Evolutionary conservation across 2,329 filamentous ascomycete genomes (phyloP).

Genomic region (Ilyonectria mors-panacis): DNA sequence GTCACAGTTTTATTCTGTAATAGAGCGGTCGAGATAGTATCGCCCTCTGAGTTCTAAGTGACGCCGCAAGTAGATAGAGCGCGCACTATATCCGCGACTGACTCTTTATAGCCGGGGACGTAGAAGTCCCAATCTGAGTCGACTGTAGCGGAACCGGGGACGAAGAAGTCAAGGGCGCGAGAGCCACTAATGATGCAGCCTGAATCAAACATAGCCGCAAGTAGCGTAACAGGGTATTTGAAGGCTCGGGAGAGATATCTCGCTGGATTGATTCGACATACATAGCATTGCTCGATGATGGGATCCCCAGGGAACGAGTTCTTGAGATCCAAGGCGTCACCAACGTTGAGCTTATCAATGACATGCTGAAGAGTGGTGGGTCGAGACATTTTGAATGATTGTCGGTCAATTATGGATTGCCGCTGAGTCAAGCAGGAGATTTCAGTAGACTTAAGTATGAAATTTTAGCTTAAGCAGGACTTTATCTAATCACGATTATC

Average conservation of each 20-base stretch:
- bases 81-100: slow-evolving; percentile 21
- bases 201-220: slow-evolving; percentile 28
- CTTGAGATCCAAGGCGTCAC: slow-evolving; percentile 6
- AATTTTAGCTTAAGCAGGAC: no score
- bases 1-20: neutral
- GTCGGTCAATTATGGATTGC: no score
- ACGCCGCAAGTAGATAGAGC: slow-evolving; percentile 20
- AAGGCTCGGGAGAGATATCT: slow-evolving; percentile 25
- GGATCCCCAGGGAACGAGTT: slow-evolving; percentile 8
- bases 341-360: slow-evolving; percentile 16
- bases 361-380: slow-evolving; percentile 4
- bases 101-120: slow-evolving; percentile 32
- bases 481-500: no score
- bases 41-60: slow-evolving; percentile 9
- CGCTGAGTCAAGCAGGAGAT: no score
- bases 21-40: neutral
- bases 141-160: slow-evolving; percentile 9
- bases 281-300: slow-evolving; percentile 14
- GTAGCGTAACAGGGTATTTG: slow-evolving; percentile 22
- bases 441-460: no score
- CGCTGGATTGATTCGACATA: neutral
- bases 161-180: slow-evolving; percentile 24
- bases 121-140: slow-evolving; percentile 36
- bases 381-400: neutral
- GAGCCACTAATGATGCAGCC: slow-evolving; percentile 28